Evolutionary conservation across 768 basidiomycete genomes (phyloP).

Genomic region (Lyophyllum shimeji): DNA sequence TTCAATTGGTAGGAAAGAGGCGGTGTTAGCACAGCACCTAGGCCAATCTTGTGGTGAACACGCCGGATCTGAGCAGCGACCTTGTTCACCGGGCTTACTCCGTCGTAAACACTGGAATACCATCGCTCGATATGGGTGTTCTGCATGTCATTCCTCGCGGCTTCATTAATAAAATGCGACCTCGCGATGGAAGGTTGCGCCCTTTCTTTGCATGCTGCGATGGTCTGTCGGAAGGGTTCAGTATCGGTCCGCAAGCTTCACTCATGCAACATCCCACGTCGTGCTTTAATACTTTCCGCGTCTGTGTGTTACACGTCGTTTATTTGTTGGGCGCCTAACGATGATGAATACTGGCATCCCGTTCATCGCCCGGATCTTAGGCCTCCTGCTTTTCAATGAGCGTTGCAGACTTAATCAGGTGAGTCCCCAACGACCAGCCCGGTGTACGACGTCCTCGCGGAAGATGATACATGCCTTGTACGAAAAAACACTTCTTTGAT

Average conservation of each 20-base stretch:
- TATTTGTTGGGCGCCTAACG: not conserved
- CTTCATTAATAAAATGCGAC: not conserved
- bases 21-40: not conserved
- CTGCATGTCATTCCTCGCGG: not conserved
- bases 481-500: too few species aligned
- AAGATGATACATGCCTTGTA: too few species aligned
- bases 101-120: not conserved
- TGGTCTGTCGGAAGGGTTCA: not conserved
- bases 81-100: not conserved
- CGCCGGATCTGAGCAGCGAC: not conserved
- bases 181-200: not conserved
- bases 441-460: too few species aligned
- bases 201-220: too few species aligned
- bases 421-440: not conserved
- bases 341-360: not conserved
- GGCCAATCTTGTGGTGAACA: not conserved
- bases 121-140: not conserved
- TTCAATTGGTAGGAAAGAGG: not conserved
- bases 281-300: not conserved
- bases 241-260: not conserved
- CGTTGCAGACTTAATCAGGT: not conserved
- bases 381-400: not conserved
- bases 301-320: not conserved
- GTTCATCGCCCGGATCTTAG: not conserved
- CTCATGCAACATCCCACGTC: not conserved